Evolutionary conservation across 1,139 yeast genomes (phyloP), one percentile per base, ranked within the genome.

Genomic region (Protomyces pachydermus): DNA sequence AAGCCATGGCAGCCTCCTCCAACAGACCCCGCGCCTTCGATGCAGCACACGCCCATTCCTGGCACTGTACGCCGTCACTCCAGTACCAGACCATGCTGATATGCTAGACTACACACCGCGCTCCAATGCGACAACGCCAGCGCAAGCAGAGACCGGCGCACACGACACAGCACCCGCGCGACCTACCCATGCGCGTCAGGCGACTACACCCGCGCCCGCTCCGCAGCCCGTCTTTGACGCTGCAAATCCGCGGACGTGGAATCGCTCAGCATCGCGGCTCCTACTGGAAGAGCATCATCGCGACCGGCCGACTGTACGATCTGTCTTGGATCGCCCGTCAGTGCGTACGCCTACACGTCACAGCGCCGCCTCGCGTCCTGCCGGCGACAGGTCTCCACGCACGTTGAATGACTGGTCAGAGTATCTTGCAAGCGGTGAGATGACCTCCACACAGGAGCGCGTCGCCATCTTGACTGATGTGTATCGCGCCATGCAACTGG

Each of bases 231-330:
- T 51, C 9, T 58, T 58, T 34, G 62, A 58, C 35, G 62, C 62
- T 3, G 62, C 62, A 10, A 42, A 58, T 18, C 56, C 62, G n/a
- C 51, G 56, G 20, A 58, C 62, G 3, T 58, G 62, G 62, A 52
- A 34, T 25, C 62, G 56, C 14, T 32, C 56, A 6, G 20, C 55
- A 8, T 25, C 53, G 39, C 46, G 20, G 34, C 57, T 18, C 23
- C 34, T 37, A 48, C 32, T 35, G 18, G 18, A n/a, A 2, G 34
- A 28, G 32, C n/a, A 20, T n/a, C 42, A n/a, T 18, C 56, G 28
- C 4, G 34, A 52, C 16, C 16, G 37, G 35, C 37, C 34, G 12
- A 3, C n/a, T 8, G 28, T 18, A 14, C 39, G 55, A 3, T 28
- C 39, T 8, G 37, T 32, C 20, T 18, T 20, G 16, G 42, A 20